These are phyloP conservation scores for Protomyces arabidopsidicola DNA, from an alignment of 1,139 yeast species.

Conservation along the genomic window DNA sequence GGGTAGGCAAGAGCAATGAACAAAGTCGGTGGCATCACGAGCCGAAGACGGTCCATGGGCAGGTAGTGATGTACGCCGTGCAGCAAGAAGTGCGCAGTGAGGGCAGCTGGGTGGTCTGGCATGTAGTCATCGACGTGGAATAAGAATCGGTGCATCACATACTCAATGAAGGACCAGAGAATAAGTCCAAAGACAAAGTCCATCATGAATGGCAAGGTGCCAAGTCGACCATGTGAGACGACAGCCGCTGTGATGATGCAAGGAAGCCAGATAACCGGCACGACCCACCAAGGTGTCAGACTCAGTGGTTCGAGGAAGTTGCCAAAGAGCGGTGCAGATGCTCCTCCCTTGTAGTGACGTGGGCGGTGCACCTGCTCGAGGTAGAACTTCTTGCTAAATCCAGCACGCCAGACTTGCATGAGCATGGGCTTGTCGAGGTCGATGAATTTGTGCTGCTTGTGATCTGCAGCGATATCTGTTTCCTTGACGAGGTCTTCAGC, in stretches of 20 bases:
- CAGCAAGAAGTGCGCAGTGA: constrained; percentile 76
- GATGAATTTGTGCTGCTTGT: constrained; percentile 71
- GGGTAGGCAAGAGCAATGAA: constrained; percentile 58
- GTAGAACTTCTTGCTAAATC: constrained; percentile 80
- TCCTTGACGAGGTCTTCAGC: constrained; percentile 67
- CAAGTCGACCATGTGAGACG: constrained; percentile 39
- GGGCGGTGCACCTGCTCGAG: constrained; percentile 96
- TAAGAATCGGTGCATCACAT: constrained; percentile 77
- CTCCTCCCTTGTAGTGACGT: constrained; percentile 80
- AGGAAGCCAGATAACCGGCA: constrained; percentile 87
- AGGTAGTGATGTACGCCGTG: constrained; percentile 97
- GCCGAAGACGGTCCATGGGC: constrained; percentile 91
- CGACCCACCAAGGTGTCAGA: constrained; percentile 71
- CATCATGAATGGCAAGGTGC: constrained; percentile 9
- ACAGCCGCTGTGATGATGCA: constrained; percentile 55
- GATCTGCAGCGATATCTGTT: constrained; percentile 72
- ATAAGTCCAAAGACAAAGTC: constrained; percentile 63
- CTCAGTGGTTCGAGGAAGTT: constrained; percentile 68
- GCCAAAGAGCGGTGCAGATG: constrained; percentile 78
- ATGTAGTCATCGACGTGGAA: constrained; percentile 85
- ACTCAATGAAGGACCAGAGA: constrained; percentile 90
- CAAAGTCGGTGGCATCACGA: constrained; percentile 93
- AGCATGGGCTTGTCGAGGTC: constrained; percentile 79
- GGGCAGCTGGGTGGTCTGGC: constrained; percentile 72
- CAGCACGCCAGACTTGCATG: constrained; percentile 67